Percentiles rank a stretch among this genome's conserved stretches.
Conservation (phyloP, 345 rosid species). For the Murraya paniculata region DNA sequence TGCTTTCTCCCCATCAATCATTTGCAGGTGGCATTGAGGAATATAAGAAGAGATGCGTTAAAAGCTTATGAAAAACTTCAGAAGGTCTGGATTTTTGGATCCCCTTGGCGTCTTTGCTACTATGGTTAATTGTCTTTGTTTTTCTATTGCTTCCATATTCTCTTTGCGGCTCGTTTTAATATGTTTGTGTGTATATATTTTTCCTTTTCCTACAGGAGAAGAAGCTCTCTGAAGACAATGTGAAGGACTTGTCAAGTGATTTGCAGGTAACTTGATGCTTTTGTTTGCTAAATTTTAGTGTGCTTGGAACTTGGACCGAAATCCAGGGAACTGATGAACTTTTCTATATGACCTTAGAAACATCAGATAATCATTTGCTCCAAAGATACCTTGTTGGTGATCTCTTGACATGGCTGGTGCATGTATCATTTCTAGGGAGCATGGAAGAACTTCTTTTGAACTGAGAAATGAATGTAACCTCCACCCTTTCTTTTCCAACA, state of each 20-base stretch:
- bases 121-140: not conserved
- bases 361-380: not conserved
- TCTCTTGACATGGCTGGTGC: not conserved
- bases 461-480: not conserved
- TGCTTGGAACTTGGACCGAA: not conserved
- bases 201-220: constrained; percentile 52
- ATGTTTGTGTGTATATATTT: not conserved
- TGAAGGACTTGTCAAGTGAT: constrained; percentile 84
- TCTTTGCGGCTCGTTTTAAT: constrained; percentile 7
- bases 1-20: constrained; percentile 6
- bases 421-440: not conserved
- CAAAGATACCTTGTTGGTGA: not conserved
- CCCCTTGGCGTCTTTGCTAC: not conserved
- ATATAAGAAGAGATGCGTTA: constrained; percentile 88
- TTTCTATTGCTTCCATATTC: not conserved
- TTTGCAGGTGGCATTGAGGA: constrained; percentile 81
- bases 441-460: not conserved
- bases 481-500: not conserved
- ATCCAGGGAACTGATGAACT: not conserved
- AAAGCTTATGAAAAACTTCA: constrained; percentile 92
- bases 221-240: constrained; percentile 96
- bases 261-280: constrained; percentile 57
- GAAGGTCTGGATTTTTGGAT: constrained; percentile 49
- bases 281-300: not conserved
- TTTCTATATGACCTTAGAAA: not conserved